A percentile compares a stretch with the other conserved stretches of the same genome.
Evolutionary conservation across 768 basidiomycete genomes (phyloP).

Genomic region (Artomyces pyxidatus): DNA sequence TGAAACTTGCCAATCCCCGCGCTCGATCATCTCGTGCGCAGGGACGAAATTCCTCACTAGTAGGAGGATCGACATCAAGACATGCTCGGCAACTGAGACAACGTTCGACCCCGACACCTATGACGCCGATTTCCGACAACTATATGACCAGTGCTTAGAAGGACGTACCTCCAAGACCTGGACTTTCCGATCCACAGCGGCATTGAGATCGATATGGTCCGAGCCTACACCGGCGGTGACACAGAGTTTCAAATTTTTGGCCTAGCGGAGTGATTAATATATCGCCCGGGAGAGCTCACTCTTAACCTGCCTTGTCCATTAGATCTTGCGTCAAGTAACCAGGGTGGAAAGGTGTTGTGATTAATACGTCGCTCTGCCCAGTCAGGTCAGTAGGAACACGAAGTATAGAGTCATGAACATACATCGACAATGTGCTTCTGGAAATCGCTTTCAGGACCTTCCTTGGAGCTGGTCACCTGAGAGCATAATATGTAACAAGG

Average conservation of each 20-base stretch:
- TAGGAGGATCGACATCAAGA: conserved; percentile 81
- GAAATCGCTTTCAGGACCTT: conserved; percentile 46
- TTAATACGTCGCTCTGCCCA: conserved; percentile 61
- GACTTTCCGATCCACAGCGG: conserved; percentile 60
- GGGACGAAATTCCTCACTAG: conserved; percentile 86
- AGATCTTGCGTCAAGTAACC: conserved; percentile 72
- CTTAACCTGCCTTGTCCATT: conserved; percentile 44
- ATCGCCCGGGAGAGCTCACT: too few relatives aligned
- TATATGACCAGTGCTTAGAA: too few relatives aligned
- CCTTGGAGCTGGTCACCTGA: conserved; percentile 54
- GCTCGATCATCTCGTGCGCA: conserved; percentile 82
- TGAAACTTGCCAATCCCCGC: conserved; percentile 85
- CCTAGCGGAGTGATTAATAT: conserved; percentile 31
- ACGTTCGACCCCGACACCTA: conserved; percentile 82
- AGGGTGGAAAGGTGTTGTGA: conserved; percentile 82
- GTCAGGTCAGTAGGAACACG: neutral
- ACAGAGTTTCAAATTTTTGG: conserved; percentile 62
- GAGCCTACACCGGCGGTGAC: conserved; percentile 89
- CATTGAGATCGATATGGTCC: conserved; percentile 86
- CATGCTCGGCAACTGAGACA: conserved; percentile 82
- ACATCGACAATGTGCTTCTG: conserved; percentile 70
- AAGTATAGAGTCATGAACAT: conserved; percentile 21
- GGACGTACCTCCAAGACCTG: conserved; percentile 28
- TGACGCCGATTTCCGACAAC: neutral
- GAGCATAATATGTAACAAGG: neutral